Conservation (phyloP, 176 grass and related monocot genomes). For the Paspalum notatum region DNA sequence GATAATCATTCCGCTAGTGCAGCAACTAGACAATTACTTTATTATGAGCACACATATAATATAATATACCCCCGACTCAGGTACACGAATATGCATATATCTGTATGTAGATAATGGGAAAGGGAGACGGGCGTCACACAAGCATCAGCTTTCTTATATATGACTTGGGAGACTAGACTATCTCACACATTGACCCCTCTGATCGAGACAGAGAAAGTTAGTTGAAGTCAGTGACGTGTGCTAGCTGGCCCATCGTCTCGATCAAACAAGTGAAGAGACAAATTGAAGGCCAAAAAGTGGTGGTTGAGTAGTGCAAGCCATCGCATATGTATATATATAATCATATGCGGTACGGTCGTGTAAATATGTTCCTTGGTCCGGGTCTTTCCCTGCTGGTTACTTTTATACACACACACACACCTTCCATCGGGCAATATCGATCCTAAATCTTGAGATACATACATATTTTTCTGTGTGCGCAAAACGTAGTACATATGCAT, state of each 20-base stretch:
- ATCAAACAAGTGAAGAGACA: constrained; percentile 39
- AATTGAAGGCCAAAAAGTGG: constrained; percentile 38
- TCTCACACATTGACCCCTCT: constrained; percentile 35
- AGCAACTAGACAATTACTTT: too few species aligned
- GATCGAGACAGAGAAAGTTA: constrained; percentile 14
- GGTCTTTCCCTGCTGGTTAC: too few species aligned
- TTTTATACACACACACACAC: too few species aligned
- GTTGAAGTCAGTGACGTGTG: constrained; percentile 31
- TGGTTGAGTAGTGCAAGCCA: constrained; percentile 54
- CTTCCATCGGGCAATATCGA: too few species aligned
- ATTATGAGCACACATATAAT: too few species aligned
- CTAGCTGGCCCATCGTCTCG: not conserved
- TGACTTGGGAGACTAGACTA: constrained; percentile 49
- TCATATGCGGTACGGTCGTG: too few species aligned
- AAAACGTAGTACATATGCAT: too few species aligned
- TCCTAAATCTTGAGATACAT: too few species aligned
- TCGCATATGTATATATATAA: not conserved
- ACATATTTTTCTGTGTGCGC: too few species aligned
- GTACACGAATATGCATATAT: not conserved
- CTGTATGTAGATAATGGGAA: not conserved
- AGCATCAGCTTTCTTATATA: constrained; percentile 56
- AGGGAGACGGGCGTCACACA: constrained; percentile 40
- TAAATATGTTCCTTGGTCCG: too few species aligned
- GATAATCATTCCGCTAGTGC: too few species aligned
- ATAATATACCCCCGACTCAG: not conserved